Evolutionary conservation across 371 early-diverging fungal genomes (phyloP).

Genomic region (Rhizopus delemar): DNA sequence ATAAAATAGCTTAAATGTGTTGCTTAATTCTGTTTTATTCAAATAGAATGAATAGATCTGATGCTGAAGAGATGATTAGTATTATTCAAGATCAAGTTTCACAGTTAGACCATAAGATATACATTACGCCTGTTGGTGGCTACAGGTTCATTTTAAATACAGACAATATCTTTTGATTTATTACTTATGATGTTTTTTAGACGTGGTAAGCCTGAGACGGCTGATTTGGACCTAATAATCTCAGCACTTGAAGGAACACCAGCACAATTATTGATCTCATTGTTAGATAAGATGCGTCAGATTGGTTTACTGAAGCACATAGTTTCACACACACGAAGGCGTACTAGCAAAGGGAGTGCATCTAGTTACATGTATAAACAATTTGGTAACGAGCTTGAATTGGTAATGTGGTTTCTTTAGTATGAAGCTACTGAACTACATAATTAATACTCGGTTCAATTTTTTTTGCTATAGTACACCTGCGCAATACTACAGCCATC

Average conservation of each 20-base stretch:
- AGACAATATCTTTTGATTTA: too few relatives aligned
- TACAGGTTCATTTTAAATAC: constrained; percentile 16
- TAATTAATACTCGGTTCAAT: not conserved
- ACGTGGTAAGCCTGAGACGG: constrained; percentile 53
- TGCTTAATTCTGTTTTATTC: too few relatives aligned
- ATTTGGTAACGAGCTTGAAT: constrained; percentile 27
- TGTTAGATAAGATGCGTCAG: constrained; percentile 26
- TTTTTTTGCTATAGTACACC: constrained; percentile 33
- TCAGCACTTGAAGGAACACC: constrained; percentile 31
- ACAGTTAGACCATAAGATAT: constrained; percentile 26
- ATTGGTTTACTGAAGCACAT: constrained; percentile 25
- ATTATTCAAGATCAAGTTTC: constrained; percentile 36
- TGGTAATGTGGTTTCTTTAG: constrained; percentile 13
- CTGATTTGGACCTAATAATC: constrained; percentile 57
- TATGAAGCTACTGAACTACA: too few relatives aligned
- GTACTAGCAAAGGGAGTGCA: too few relatives aligned
- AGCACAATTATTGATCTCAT: constrained; percentile 24
- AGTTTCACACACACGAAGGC: constrained; percentile 10
- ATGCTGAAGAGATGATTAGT: constrained; percentile 49
- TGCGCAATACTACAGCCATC: constrained; percentile 52
- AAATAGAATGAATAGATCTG: constrained; percentile 42
- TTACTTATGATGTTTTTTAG: constrained; percentile 8
- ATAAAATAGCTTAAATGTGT: too few relatives aligned
- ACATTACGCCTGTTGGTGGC: constrained; percentile 50
- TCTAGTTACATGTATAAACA: too few relatives aligned